These are phyloP conservation scores for Ormosia emarginata DNA, from an alignment of 306 rosid species.

Conservation along the genomic window DNA sequence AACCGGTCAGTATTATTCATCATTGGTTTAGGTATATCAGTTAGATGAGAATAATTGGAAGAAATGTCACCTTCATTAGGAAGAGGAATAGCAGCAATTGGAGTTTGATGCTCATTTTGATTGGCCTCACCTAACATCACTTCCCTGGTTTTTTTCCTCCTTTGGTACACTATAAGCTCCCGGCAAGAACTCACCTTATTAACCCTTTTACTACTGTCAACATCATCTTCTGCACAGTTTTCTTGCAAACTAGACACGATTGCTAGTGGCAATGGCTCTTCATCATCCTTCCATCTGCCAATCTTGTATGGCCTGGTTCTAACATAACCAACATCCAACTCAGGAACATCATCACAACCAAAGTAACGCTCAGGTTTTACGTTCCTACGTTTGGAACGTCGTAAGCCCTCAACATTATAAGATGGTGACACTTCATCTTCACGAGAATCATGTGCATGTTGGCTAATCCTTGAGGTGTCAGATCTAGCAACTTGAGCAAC, in stretches of 20 bases:
- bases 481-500: slow-evolving; percentile 42
- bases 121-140: slow-evolving; percentile 27
- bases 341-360: slow-evolving; percentile 48
- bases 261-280: slow-evolving; percentile 54
- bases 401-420: slow-evolving; percentile 40
- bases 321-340: slow-evolving; percentile 53
- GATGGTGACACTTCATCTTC: slow-evolving; percentile 31
- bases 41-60: slow-evolving; percentile 31
- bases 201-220: slow-evolving; percentile 7
- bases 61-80: slow-evolving; percentile 38
- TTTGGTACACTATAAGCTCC: slow-evolving; percentile 26
- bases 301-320: slow-evolving; percentile 51
- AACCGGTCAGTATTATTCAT: slow-evolving; percentile 26
- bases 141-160: slow-evolving; percentile 13
- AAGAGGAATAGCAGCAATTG: slow-evolving; percentile 53
- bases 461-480: slow-evolving; percentile 6
- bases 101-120: slow-evolving; percentile 20
- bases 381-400: slow-evolving; percentile 87
- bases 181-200: neutral
- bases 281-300: slow-evolving; percentile 47
- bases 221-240: slow-evolving; percentile 11
- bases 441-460: neutral
- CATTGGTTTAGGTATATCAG: slow-evolving; percentile 20
- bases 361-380: slow-evolving; percentile 86
- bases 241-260: slow-evolving; percentile 29